Evolutionary conservation across 306 rosid genomes (phyloP), one percentile per base, ranked within the genome.

Genomic region (Cucurbita moschata): DNA sequence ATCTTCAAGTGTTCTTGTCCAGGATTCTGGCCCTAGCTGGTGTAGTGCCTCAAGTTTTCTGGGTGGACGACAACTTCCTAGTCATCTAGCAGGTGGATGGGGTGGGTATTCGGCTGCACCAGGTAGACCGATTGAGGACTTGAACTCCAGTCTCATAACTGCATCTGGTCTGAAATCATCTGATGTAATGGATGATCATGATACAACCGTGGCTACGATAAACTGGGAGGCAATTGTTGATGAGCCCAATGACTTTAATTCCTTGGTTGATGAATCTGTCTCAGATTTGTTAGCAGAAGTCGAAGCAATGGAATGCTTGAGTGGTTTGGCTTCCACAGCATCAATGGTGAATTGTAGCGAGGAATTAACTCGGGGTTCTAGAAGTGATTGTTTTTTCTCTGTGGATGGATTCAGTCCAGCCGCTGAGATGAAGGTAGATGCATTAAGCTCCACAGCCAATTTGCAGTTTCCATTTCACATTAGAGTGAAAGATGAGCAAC

Each of bases 211-310:
- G 7, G 69, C 83, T 73, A 82, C 88, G 19, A 76, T 88, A 55
- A 84, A 74, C 71, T 94, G 97, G 98, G 91, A 77, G 77, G 90
- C 85, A 79, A 82, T 93, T 56, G 84, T 84, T 26, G 83, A 83
- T 6, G 96, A 84, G 43, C 82, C 90, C 49, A 78, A 85, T 79
- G 99, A 89, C 56, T 94, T 94, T 68, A 76, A 76, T 78, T 80
- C 93, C 75, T 80, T 83, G 64, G 76, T 57, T 74, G 96, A 87
- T 71, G 96, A 91, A 74, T 89, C 99, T 44, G 96, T 95, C 75
- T 95, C 99, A 37, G 99, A 95, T 85, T 87, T 95, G 76, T 81
- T 95, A 86, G 99, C 99, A 14, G 99, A 95, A 83, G 97, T 91
- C 30, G 97, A 95, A 80, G 99, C 99, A 39, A 91, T 95, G 99